These are phyloP conservation scores for Penicillium egyptiacum DNA, from an alignment of 495 filamentous ascomycete genomes.

Conservation along the genomic window DNA sequence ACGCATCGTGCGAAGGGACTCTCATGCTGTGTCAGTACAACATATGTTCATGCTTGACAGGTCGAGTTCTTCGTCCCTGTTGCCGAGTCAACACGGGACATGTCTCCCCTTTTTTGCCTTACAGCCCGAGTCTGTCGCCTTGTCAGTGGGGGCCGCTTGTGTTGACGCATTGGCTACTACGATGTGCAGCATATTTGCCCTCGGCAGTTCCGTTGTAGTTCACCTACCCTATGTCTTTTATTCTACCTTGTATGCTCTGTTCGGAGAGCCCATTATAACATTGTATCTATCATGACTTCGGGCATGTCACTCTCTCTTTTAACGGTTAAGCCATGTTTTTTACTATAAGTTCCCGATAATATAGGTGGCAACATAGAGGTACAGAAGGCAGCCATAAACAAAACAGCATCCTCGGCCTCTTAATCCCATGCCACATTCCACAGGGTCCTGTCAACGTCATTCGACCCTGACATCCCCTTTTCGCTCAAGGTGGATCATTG, in stretches of 20 bases:
- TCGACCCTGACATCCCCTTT: background rate
- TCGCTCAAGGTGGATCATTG: conserved; percentile 4
- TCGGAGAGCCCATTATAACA: background rate
- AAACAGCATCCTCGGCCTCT: background rate
- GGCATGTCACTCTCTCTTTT: too few relatives aligned
- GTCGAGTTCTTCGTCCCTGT: conserved; percentile 16
- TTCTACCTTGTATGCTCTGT: background rate
- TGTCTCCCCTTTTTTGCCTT: conserved; percentile 3
- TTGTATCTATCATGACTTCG: background rate
- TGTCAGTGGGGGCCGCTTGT: background rate
- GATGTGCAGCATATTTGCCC: background rate
- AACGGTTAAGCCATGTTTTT: background rate
- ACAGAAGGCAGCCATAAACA: background rate
- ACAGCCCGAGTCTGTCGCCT: background rate
- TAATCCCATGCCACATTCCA: conserved; percentile 12
- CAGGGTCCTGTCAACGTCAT: conserved; percentile 7
- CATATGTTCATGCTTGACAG: conserved; percentile 12
- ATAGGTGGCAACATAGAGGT: background rate
- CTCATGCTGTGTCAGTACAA: conserved; percentile 1
- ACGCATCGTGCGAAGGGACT: background rate
- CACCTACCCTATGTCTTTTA: background rate
- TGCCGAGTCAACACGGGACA: conserved; percentile 24
- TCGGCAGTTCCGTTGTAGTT: background rate
- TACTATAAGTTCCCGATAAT: background rate
- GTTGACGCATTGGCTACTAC: background rate